Evolutionary conservation across 2,329 filamentous ascomycete species (phyloP), one percentile per base, ranked within the genome.

Genomic region (Trichoderma sp.): DNA sequence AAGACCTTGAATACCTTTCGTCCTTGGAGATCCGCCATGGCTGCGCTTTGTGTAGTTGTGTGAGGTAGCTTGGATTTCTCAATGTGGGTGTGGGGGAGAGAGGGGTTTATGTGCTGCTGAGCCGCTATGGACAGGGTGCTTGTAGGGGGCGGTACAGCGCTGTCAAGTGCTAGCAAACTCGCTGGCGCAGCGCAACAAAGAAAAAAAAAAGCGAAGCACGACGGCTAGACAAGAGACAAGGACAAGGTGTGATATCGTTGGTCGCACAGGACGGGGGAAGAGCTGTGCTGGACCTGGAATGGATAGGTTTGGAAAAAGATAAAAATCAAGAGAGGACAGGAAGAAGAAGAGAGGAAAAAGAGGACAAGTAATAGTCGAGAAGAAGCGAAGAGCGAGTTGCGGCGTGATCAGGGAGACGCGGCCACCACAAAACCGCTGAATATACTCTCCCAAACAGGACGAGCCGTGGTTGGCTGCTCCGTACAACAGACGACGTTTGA

Each of bases 1-100:
- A 99, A 99, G 82, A 99, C 95, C 91, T 97, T 97, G 89, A 97
- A 98, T 83, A 95, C 90, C 88, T 97, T 98, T 84, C 94, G 92
- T 80, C 83, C 81, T 76, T 84, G 79, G 58, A 84, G 80, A 72
- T 84, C 82, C 72, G 79, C 76, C 83, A 84, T 83, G 77, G 72
- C 53, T 67, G 51, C 51, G 67, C 56, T 39, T 39, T 30, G 57
- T 9, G n/a, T 69, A 30, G 56, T 36, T 70, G 66, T 26, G 57
- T 62, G 39, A 70, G 36, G 28, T 61, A 9, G 28, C 39, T 51
- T 61, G 34, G 57, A 28, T 53, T 62, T 62, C 39, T 24, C 36
- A 21, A 51, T 21, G 57, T 47, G 66, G 65, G 26, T 57, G 64
- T 43, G 64, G 64, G 66, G 66, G 56, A 26, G 57, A 70, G 66